phyloP scores from a whole-genome alignment of 208 protist genomes.

The Wallacemonas sp. region DNA sequence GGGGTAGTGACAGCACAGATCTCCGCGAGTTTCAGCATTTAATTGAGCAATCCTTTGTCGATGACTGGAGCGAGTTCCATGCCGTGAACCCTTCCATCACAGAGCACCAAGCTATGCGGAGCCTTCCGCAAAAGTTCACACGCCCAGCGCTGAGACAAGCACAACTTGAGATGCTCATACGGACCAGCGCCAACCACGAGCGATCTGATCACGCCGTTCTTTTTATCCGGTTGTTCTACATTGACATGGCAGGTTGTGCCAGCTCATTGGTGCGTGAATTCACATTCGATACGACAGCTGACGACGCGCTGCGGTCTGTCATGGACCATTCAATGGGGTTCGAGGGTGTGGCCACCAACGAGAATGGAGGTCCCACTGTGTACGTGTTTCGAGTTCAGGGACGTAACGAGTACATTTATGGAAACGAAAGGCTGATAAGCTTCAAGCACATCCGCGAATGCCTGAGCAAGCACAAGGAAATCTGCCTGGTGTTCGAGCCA shows the following conservation, averaged over 20 bases:
- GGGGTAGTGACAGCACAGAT: constrained; percentile 41
- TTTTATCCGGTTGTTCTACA: constrained; percentile 46
- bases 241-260: constrained; percentile 39
- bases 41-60: constrained; percentile 34
- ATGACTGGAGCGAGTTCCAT: constrained; percentile 56
- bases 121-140: constrained; percentile 38
- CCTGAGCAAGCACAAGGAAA: constrained; percentile 47
- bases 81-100: constrained; percentile 29
- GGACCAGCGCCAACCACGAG: constrained; percentile 10
- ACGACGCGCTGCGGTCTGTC: constrained; percentile 36
- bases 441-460: constrained; percentile 59
- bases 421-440: constrained; percentile 46
- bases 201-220: constrained; percentile 21
- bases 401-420: constrained; percentile 67
- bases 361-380: constrained; percentile 15
- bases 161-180: constrained; percentile 43
- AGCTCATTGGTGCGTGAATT: constrained; percentile 54
- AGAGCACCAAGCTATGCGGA: constrained; percentile 40
- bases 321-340: constrained; percentile 35
- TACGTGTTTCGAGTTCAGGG: constrained; percentile 63
- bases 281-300: constrained; percentile 44
- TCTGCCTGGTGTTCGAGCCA: constrained; percentile 45
- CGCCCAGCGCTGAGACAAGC: constrained; percentile 39
- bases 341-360: constrained; percentile 25
- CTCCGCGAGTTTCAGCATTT: constrained; percentile 39